Conservation (phyloP, 352 stramenopile genomes). For the Phytophthora chlamydospora region DNA sequence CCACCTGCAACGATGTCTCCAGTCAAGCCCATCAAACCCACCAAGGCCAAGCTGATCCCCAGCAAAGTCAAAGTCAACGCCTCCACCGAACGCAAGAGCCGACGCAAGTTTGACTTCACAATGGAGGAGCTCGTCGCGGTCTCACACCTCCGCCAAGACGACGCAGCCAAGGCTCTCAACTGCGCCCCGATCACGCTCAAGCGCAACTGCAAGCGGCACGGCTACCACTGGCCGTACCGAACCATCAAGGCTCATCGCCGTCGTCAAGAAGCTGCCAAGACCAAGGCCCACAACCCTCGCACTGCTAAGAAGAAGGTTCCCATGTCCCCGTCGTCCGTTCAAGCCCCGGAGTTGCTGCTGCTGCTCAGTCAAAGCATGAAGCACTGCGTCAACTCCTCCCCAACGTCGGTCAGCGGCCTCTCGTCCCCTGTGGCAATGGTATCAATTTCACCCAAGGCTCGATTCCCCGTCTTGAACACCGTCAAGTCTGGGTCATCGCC, state of each 20-base stretch:
- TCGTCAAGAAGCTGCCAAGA: conserved; percentile 23
- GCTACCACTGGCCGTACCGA: conserved; percentile 62
- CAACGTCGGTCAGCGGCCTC: conserved; percentile 21
- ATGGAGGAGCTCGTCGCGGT: conserved; percentile 44
- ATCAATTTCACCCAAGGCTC: neutral
- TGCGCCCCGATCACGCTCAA: conserved; percentile 72
- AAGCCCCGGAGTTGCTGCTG: conserved; percentile 20
- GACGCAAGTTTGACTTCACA: conserved; percentile 54
- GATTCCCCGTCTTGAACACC: conserved; percentile 1
- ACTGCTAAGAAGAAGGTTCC: neutral
- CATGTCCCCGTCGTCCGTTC: neutral
- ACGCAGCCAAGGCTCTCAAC: conserved; percentile 47
- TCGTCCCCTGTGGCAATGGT: neutral
- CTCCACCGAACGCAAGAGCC: conserved; percentile 38
- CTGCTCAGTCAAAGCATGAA: conserved; percentile 12
- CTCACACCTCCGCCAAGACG: conserved; percentile 55
- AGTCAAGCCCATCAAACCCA: no score
- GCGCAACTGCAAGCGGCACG: conserved; percentile 52
- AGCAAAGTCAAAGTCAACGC: conserved; percentile 3
- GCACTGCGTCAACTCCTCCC: neutral
- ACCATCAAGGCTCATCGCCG: conserved; percentile 44
- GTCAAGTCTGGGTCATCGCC: neutral
- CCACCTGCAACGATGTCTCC: neutral
- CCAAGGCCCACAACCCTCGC: neutral
- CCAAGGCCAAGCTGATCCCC: neutral